Evolutionary conservation across 116 monocot genomes (phyloP).

Genomic region (Papilionanthe hybrid): DNA sequence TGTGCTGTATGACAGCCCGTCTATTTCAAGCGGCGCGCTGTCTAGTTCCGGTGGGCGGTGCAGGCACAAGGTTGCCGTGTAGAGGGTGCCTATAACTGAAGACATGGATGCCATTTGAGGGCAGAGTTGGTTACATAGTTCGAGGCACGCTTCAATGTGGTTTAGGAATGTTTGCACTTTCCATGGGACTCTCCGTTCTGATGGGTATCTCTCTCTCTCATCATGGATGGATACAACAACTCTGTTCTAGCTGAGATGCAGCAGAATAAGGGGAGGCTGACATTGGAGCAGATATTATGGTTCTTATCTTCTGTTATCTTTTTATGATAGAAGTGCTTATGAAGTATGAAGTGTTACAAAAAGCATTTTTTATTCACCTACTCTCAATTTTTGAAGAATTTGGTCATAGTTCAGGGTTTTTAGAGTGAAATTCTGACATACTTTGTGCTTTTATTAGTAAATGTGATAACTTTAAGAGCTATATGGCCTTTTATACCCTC

Average conservation of each 20-base stretch:
- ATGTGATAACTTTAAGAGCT: not conserved
- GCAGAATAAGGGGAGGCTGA: constrained; percentile 86
- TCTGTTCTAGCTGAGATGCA: constrained; percentile 87
- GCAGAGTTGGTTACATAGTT: constrained; percentile 56
- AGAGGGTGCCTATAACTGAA: constrained; percentile 53
- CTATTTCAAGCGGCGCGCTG: constrained; percentile 21
- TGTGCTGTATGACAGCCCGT: constrained; percentile 36
- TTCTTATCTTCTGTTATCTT: constrained; percentile 16
- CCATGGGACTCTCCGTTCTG: constrained; percentile 66
- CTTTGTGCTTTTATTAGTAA: constrained; percentile 3
- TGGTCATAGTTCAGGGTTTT: not conserved
- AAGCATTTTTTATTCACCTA: not conserved
- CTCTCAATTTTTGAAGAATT: not conserved
- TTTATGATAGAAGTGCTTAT: not conserved
- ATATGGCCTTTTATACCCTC: not conserved
- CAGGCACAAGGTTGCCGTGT: constrained; percentile 74
- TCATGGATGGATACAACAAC: constrained; percentile 76
- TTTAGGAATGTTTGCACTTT: constrained; percentile 90
- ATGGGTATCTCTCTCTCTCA: constrained; percentile 69
- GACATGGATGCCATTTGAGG: constrained; percentile 61
- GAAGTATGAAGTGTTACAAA: not conserved
- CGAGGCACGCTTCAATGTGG: constrained; percentile 74
- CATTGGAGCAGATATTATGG: constrained; percentile 97
- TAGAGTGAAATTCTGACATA: not conserved
- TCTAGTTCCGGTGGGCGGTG: constrained; percentile 40